Conservation (phyloP, 1,139 yeast species). For the Magnusiomyces tetraspermus region DNA sequence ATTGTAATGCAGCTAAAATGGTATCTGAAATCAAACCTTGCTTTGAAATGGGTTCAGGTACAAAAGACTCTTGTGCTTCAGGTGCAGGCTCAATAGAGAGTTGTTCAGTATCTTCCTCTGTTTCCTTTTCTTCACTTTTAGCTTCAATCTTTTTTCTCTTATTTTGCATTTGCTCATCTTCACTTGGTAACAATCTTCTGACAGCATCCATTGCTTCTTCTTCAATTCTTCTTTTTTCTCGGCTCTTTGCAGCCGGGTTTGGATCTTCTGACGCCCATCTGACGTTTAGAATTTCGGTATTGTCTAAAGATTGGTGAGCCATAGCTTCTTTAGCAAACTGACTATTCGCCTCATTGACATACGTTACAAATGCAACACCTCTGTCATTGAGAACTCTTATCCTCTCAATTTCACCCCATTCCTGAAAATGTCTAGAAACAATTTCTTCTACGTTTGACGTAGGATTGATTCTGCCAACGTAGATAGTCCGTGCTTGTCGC, state of each 20-base stretch:
- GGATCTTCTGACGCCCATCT: constrained; percentile 93
- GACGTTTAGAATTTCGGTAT: constrained; percentile 56
- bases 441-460: constrained; percentile 34
- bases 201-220: constrained; percentile 37
- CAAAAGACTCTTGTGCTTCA: neutral
- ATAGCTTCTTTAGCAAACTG: constrained; percentile 94
- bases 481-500: constrained; percentile 59
- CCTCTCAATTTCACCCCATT: constrained; percentile 71
- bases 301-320: constrained; percentile 66
- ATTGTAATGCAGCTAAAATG: neutral
- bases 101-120: too few relatives aligned
- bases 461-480: constrained; percentile 56
- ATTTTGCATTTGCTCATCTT: constrained; percentile 22
- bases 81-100: neutral
- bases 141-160: constrained; percentile 1
- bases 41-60: neutral
- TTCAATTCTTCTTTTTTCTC: constrained; percentile 36
- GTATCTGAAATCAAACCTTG: neutral
- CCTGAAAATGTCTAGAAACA: constrained; percentile 48
- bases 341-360: constrained; percentile 57
- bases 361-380: constrained; percentile 75
- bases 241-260: constrained; percentile 53
- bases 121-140: constrained; percentile 16
- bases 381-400: constrained; percentile 50
- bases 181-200: constrained; percentile 28